phyloP scores from a whole-genome alignment of 805 yeast species.

The Lipomyces japonicus region DNA sequence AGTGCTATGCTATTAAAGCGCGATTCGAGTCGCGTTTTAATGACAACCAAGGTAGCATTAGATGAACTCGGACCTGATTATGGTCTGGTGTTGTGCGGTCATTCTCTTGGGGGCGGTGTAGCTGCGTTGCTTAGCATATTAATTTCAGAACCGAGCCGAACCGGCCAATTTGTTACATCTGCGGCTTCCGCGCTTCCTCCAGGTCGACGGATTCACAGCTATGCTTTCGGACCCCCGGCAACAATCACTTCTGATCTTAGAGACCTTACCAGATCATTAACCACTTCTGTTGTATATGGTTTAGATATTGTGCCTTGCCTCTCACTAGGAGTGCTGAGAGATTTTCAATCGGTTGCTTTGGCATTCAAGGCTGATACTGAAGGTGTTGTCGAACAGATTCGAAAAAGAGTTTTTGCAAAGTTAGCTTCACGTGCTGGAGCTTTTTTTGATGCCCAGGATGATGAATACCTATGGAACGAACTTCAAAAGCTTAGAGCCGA shows the following conservation, averaged over 20 bases:
- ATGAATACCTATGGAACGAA: constrained; percentile 33
- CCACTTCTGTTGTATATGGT: constrained; percentile 37
- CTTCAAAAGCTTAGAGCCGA: constrained; percentile 33
- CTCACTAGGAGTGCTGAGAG: constrained; percentile 36
- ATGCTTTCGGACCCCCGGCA: constrained; percentile 38
- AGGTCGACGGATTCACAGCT: constrained; percentile 35
- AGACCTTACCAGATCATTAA: constrained; percentile 28
- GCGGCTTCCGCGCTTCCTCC: constrained; percentile 30
- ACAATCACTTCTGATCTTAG: constrained; percentile 33
- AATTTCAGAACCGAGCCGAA: constrained; percentile 25
- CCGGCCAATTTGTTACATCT: constrained; percentile 30
- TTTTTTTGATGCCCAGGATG: constrained; percentile 28
- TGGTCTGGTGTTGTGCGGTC: constrained; percentile 38
- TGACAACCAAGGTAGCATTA: constrained; percentile 32
- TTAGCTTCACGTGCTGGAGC: constrained; percentile 31
- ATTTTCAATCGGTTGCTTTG: constrained; percentile 34
- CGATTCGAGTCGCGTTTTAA: constrained; percentile 31
- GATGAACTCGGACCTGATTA: constrained; percentile 33
- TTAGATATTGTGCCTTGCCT: constrained; percentile 37
- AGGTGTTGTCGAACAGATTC: constrained; percentile 32
- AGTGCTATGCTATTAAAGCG: constrained; percentile 32
- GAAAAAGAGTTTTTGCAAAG: constrained; percentile 32
- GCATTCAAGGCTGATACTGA: constrained; percentile 31
- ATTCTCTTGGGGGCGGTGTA: constrained; percentile 39
- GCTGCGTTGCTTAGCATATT: constrained; percentile 36